Evolutionary conservation across 805 yeast genomes (phyloP).

Genomic region (Candida ulmi): DNA sequence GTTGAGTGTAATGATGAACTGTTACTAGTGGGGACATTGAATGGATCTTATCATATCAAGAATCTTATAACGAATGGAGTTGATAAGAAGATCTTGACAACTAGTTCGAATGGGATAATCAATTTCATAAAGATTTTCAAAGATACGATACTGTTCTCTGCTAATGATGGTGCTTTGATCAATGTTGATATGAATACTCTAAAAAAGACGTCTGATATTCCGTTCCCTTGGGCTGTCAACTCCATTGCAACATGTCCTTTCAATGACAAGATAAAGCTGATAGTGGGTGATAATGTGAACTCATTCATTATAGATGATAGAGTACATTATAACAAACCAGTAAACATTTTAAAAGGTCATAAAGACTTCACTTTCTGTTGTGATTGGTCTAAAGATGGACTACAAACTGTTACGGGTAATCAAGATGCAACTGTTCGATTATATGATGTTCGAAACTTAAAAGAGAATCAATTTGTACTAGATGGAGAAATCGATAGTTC

Average conservation of each 20-base stretch:
- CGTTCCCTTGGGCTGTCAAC: slow-evolving; percentile 45
- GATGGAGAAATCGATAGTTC: slow-evolving; percentile 38
- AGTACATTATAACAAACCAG: slow-evolving; percentile 11
- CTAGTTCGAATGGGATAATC: slow-evolving; percentile 43
- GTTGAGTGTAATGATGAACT: slow-evolving; percentile 36
- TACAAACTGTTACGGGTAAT: slow-evolving; percentile 47
- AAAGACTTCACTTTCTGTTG: slow-evolving; percentile 53
- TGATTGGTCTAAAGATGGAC: slow-evolving; percentile 47
- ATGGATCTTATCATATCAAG: slow-evolving; percentile 42
- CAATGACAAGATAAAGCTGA: slow-evolving; percentile 32
- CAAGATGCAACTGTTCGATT: slow-evolving; percentile 54
- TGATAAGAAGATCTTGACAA: slow-evolving; percentile 36
- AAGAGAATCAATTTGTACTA: slow-evolving; percentile 24
- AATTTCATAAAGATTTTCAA: slow-evolving; percentile 39
- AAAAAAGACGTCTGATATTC: slow-evolving; percentile 9
- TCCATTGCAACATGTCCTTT: slow-evolving; percentile 38
- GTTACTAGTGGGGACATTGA: slow-evolving; percentile 48
- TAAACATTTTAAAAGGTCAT: slow-evolving; percentile 36
- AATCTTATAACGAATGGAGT: slow-evolving; percentile 25
- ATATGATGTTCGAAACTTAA: slow-evolving; percentile 40
- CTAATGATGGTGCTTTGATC: slow-evolving; percentile 43
- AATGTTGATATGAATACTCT: slow-evolving; percentile 30
- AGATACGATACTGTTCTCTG: slow-evolving; percentile 35
- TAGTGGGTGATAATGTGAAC: slow-evolving; percentile 46
- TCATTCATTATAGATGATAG: slow-evolving; percentile 42